Conservation (phyloP, 2,329 filamentous ascomycete species). For the Diatrype stigma region DNA sequence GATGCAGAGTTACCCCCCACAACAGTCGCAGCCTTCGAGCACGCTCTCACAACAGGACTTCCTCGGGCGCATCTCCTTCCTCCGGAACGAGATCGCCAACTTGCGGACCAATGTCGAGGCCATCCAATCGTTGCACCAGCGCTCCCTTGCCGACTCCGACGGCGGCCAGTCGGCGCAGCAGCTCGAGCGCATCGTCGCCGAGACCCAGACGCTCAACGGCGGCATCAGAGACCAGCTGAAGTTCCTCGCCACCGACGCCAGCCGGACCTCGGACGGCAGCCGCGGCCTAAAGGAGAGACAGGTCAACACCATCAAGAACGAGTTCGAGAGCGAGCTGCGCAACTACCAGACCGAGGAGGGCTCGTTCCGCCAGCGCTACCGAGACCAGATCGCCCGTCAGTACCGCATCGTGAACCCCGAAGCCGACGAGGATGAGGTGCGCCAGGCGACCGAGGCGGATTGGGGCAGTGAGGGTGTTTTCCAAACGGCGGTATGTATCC, state of each 20-base stretch:
- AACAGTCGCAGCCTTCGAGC: constrained; percentile 14
- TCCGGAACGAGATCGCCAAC: constrained; percentile 63
- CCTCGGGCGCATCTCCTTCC: constrained; percentile 60
- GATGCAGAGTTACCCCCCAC: constrained; percentile 46
- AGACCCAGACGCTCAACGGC: constrained; percentile 70
- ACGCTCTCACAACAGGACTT: constrained; percentile 63
- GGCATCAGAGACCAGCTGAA: constrained; percentile 77
- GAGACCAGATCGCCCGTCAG: constrained; percentile 75
- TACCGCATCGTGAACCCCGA: constrained; percentile 79
- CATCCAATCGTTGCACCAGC: constrained; percentile 68
- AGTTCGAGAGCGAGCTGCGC: constrained; percentile 68
- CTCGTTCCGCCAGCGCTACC: constrained; percentile 65
- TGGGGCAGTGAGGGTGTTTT: constrained; percentile 79
- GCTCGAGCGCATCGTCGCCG: constrained; percentile 63
- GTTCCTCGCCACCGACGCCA: constrained; percentile 65
- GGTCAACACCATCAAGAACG: constrained; percentile 63
- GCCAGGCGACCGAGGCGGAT: constrained; percentile 63
- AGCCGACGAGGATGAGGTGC: constrained; percentile 69
- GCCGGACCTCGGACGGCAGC: constrained; percentile 55
- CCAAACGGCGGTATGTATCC: constrained; percentile 67
- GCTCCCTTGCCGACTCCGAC: constrained; percentile 64
- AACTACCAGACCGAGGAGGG: constrained; percentile 69
- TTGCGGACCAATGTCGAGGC: constrained; percentile 64
- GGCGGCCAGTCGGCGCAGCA: constrained; percentile 45
- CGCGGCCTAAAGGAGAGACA: constrained; percentile 67